Conservation (phyloP, 352 stramenopile genomes). For the Pythium aristosporum region DNA sequence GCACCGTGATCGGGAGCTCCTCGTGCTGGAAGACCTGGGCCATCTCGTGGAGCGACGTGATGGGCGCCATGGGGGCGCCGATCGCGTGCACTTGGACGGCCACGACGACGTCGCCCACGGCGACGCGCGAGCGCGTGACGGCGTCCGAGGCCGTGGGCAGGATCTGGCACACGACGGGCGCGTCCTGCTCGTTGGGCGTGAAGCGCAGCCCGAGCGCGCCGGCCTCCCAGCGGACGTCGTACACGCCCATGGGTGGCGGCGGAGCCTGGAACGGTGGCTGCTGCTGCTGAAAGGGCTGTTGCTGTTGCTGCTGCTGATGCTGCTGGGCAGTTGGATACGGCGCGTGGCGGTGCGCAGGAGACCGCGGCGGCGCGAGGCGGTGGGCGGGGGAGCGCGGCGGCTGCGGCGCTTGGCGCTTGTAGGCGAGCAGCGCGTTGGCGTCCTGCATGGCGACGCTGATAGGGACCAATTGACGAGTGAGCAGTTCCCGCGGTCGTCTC, state of each 20-base stretch:
- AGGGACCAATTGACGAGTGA: background rate
- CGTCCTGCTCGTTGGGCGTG: constrained; percentile 65
- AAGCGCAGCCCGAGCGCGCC: constrained; percentile 64
- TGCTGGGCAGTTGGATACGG: background rate
- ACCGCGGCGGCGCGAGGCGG: background rate
- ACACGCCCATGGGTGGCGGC: constrained; percentile 21
- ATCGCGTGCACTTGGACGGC: constrained; percentile 45
- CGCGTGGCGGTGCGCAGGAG: background rate
- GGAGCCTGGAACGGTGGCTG: background rate
- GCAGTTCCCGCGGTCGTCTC: background rate
- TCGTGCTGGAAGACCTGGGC: constrained; percentile 49
- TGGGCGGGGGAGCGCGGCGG: constrained; percentile 2
- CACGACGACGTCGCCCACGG: constrained; percentile 65
- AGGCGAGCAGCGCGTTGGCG: constrained; percentile 20
- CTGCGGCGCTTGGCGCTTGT: constrained; percentile 15
- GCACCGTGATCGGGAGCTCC: constrained; percentile 58
- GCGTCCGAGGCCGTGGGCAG: constrained; percentile 42
- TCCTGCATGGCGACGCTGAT: constrained; percentile 12
- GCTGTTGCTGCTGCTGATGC: background rate
- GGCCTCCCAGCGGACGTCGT: constrained; percentile 63
- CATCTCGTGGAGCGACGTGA: constrained; percentile 49
- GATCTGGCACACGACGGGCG: constrained; percentile 74
- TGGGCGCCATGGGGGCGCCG: constrained; percentile 32
- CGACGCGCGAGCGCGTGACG: constrained; percentile 47
- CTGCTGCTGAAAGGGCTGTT: constrained; percentile 22